These are phyloP conservation scores for Kitagawia praeruptora DNA, from an alignment of 129 eudicot genomes.

Conservation along the genomic window DNA sequence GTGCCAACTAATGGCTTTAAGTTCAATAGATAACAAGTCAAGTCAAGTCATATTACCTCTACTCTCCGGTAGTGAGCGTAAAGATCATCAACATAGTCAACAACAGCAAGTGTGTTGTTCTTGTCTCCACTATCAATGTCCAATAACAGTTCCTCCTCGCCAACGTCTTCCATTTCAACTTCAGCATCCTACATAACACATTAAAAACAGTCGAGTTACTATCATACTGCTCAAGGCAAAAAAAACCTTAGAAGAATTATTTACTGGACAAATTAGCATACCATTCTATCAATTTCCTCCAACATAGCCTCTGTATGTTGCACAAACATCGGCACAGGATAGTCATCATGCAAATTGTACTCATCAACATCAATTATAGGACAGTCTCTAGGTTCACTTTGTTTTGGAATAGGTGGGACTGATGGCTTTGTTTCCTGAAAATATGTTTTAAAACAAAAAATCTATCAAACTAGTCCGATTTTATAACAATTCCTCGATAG, in stretches of 20 bases:
- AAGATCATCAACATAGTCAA: slow-evolving; percentile 64
- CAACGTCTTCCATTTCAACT: slow-evolving; percentile 65
- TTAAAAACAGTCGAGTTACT: background rate
- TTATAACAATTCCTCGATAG: background rate
- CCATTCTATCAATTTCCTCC: slow-evolving; percentile 81
- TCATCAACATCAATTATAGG: slow-evolving; percentile 45
- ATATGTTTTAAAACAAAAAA: background rate
- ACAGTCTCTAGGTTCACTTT: slow-evolving; percentile 32
- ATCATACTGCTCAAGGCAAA: background rate
- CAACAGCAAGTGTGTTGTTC: slow-evolving; percentile 52
- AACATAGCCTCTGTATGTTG: slow-evolving; percentile 88
- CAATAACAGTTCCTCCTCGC: slow-evolving; percentile 35
- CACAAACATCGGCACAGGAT: slow-evolving; percentile 66
- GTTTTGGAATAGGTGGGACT: slow-evolving; percentile 18
- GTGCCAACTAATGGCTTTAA: background rate
- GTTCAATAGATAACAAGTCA: background rate
- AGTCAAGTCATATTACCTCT: slow-evolving; percentile 35
- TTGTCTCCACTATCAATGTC: slow-evolving; percentile 58
- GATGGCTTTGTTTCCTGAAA: slow-evolving; percentile 36
- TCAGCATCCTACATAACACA: slow-evolving; percentile 41
- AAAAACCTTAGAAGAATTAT: background rate
- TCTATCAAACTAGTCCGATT: background rate
- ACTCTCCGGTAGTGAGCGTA: slow-evolving; percentile 39
- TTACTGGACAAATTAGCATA: slow-evolving; percentile 10
- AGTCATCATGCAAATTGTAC: slow-evolving; percentile 20